Base-by-base conservation (phyloP, 1,139 yeast species). In the Geotrichum histeridarum region DNA sequence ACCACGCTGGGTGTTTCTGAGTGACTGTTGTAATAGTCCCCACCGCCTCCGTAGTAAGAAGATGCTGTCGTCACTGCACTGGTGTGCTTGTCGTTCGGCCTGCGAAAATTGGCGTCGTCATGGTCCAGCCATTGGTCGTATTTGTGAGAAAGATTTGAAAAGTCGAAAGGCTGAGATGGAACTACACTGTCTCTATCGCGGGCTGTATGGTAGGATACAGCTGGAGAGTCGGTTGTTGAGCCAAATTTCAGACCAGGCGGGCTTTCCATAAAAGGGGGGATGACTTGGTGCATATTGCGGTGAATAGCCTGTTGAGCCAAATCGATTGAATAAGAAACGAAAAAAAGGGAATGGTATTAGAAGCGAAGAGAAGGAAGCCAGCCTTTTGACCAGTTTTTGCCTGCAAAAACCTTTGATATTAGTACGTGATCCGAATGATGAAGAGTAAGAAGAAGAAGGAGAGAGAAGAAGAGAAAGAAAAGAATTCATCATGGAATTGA, bases 351-450 rank as follows among this genome's bases (percentile, higher is more conserved):
- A 35, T 6, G 38, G 2, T 12, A 14, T 12, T 12, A 35, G 38
- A 14, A 35, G 38, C 2, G 14, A 14, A 35, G 38, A 35, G 14
- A 35, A 14, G 6, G 32, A 8, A 41, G 32, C 32, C 30, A 8
- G 30, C 9, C 14, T 35, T 35, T 11, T 18, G 17, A 17, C 8
- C 15, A 42, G 46, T 27, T 30, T 27, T 42, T 42, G 46, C 46
- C 46, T 14, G 46, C 46, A 42, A 42, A 42, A 42, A 42, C 46
- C 32, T 27, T 27, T 8, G 14, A 41, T n/a, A 17, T 17, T 27
- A 6, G 30, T 42, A 30, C 27, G 27, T 3, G 27, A 22, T 22
- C 27, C 27, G 12, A 27, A 30, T 27, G 46, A 27, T 42, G 18
- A 30, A 9, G n/a, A 4, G 44, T 8, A 12, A 42, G 32, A 17